These are phyloP conservation scores for Prunella vulgaris DNA, from an alignment of 257 asterid species.

Conservation along the genomic window DNA sequence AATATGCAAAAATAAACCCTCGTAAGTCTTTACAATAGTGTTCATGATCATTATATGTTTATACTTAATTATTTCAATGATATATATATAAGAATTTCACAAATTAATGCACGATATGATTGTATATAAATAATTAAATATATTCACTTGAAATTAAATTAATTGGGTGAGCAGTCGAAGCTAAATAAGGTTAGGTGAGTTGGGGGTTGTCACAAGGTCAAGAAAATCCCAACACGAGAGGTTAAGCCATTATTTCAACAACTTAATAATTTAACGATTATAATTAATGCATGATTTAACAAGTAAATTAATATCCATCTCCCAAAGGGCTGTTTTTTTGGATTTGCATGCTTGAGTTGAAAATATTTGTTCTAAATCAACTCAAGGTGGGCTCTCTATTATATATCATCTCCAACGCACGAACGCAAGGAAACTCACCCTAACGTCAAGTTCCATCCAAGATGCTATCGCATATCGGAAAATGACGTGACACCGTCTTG, in stretches of 20 bases:
- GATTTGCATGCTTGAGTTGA: neutral
- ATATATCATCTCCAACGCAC: neutral
- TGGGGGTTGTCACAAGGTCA: conserved; percentile 8
- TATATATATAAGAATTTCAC: neutral
- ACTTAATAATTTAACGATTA: neutral
- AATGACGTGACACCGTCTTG: neutral
- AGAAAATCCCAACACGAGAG: conserved; percentile 12
- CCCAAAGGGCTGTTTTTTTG: neutral
- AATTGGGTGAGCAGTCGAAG: conserved; percentile 12
- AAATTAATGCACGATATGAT: neutral
- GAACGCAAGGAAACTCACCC: neutral
- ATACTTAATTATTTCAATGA: neutral
- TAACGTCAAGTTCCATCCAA: neutral
- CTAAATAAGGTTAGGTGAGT: conserved; percentile 19
- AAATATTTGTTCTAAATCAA: neutral
- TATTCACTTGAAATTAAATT: neutral
- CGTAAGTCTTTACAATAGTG: too few species aligned
- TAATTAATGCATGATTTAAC: neutral
- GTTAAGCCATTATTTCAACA: conserved; percentile 19
- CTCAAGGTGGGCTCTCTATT: neutral
- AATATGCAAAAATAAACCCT: too few species aligned
- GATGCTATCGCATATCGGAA: neutral
- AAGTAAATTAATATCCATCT: neutral
- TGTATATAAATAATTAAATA: neutral
- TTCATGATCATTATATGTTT: too few species aligned